Evolutionary conservation across 768 basidiomycete species (phyloP).

Genomic region (Brasilioporus rufonigricans): DNA sequence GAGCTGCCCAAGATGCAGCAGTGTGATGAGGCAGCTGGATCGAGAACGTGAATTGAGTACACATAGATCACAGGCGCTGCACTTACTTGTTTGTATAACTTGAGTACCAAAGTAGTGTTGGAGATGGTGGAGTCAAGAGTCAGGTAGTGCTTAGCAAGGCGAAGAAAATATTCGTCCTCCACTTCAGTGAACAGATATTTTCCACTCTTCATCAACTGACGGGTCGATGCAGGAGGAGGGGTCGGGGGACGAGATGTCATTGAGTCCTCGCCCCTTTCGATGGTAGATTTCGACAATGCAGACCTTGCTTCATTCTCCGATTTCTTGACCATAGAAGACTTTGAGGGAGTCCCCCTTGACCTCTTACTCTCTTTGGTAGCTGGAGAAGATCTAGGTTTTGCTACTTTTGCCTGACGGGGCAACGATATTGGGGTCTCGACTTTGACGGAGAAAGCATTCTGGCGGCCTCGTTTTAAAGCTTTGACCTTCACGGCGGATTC

Average conservation of each 20-base stretch:
- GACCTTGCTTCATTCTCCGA: conserved; percentile 2
- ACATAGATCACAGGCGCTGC: neutral
- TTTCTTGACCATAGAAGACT: conserved; percentile 5
- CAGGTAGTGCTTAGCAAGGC: conserved; percentile 46
- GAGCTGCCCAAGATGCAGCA: conserved; percentile 47
- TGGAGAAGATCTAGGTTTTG: conserved; percentile 7
- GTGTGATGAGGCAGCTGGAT: conserved; percentile 62
- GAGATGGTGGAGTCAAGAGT: conserved; percentile 48
- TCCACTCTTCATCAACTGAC: conserved; percentile 25
- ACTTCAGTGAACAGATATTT: conserved; percentile 46
- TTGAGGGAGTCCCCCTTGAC: conserved; percentile 6
- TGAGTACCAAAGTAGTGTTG: conserved; percentile 34
- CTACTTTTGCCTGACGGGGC: neutral
- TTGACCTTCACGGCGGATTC: conserved; percentile 27
- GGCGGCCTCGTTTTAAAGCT: conserved; percentile 26
- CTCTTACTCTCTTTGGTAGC: conserved; percentile 1
- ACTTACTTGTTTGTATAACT: conserved; percentile 47
- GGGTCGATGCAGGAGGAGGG: conserved; percentile 41
- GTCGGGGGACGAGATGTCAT: conserved; percentile 37
- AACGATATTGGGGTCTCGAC: conserved; percentile 9
- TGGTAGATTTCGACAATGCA: neutral
- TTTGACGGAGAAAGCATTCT: conserved; percentile 12
- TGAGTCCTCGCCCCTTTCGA: conserved; percentile 1
- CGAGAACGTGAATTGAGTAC: neutral
- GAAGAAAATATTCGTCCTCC: conserved; percentile 48